phyloP scores from a whole-genome alignment of 2,329 filamentous ascomycete species.

The Periconia digitata region DNA sequence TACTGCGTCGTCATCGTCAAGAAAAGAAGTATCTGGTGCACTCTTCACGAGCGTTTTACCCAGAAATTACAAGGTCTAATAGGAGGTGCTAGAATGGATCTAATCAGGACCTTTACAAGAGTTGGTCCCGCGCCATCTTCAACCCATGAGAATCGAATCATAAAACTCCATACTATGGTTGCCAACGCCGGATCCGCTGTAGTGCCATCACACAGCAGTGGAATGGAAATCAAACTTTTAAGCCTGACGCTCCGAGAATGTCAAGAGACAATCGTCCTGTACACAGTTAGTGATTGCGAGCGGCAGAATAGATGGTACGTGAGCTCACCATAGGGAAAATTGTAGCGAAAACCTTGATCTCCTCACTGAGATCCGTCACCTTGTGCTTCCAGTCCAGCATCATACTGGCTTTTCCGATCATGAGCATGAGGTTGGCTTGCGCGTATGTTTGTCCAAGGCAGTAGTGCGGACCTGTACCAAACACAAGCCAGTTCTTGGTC shows the following conservation, averaged over 20 bases:
- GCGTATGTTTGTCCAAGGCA: conserved; percentile 94
- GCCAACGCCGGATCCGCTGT: conserved; percentile 30
- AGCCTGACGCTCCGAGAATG: conserved; percentile 56
- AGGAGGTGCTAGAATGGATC: conserved; percentile 13
- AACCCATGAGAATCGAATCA: conserved; percentile 20
- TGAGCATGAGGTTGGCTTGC: conserved; percentile 81
- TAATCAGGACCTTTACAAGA: conserved; percentile 2
- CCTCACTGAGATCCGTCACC: conserved; percentile 78
- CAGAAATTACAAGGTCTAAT: conserved; percentile 33
- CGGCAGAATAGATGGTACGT: not conserved
- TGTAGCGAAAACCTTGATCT: conserved; percentile 97
- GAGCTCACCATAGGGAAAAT: conserved; percentile 89
- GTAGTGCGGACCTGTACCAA: conserved; percentile 94
- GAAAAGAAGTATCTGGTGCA: conserved; percentile 11
- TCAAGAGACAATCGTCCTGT: conserved; percentile 81
- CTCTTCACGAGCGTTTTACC: conserved; percentile 15
- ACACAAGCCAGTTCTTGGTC: conserved; percentile 95
- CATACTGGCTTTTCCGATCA: conserved; percentile 88
- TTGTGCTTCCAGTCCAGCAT: conserved; percentile 89
- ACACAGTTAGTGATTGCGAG: conserved; percentile 15
- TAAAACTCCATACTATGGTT: conserved; percentile 21
- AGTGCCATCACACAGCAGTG: conserved; percentile 20
- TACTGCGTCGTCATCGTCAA: conserved; percentile 13
- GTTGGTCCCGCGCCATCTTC: not conserved
- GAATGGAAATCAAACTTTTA: conserved; percentile 14